Evolutionary conservation across 805 yeast species (phyloP), one percentile per base, ranked within the genome.

Genomic region (Wickerhamiella sorbophila): DNA sequence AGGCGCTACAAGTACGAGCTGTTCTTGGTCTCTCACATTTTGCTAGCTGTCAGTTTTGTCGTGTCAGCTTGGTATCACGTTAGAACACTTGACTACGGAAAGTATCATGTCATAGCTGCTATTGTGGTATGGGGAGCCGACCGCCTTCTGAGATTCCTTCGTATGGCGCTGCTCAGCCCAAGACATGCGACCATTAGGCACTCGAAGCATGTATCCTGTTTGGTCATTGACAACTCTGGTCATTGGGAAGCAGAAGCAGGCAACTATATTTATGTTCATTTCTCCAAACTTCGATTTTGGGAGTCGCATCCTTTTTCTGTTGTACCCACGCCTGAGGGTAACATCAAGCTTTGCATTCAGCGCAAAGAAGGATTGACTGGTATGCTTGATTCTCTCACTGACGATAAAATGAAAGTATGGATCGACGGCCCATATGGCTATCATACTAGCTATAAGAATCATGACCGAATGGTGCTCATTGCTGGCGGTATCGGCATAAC

Each of bases 101-200:
- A 18, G 27, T 26, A 44, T 31, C 48, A 50, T 24, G 12, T 41
- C 14, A 34, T 42, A 22, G 44, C 48, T 3, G 39, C 44, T 1
- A n/a, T 74, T 47, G 77, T 73, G 0, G 62, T 84, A 6, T 85
- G 94, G 94, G 67, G 64, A 1, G 65, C 73, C 48, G 93, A 84
- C 52, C 64, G 83, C 44, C 43, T 72, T 0, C 50, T 72, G 12
- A 67, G 94, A 49, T 40, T 75, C 10, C 60, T 67, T 1, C 67
- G 83, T 42, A 57, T 83, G 1, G 43, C 67, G 8, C 50, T 60
- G 24, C 75, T 77, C 49, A 93, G 94, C 2, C 37, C 51, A 2
- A 45, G 40, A n/a, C 48, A 52, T 9, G 56, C 59, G 5, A 36
- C 41, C 5, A 21, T 50, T 3, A 33, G 36, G 15, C 52, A 48